A percentile compares a stretch with the other conserved stretches of the same genome.
phyloP scores from a whole-genome alignment of 345 rosid species.

The Sapria himalayana region DNA sequence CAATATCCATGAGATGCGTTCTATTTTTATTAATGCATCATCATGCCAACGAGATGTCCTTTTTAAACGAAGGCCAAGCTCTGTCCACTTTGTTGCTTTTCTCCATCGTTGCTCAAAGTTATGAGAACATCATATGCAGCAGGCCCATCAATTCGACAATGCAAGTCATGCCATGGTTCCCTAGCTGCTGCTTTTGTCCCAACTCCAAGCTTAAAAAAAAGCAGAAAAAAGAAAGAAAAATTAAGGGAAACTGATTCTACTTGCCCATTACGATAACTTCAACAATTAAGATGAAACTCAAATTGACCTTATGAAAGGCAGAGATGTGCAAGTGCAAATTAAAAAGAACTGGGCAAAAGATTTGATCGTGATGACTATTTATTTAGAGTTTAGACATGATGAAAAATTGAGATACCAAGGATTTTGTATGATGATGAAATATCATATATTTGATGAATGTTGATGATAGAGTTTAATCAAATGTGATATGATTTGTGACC shows the following conservation, averaged over 20 bases:
- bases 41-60: slow-evolving; percentile 50
- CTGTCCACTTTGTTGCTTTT: slow-evolving; percentile 61
- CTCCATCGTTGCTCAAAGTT: slow-evolving; percentile 96
- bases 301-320: too few species aligned
- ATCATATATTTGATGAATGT: too few species aligned
- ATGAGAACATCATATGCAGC: slow-evolving; percentile 90
- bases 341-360: too few species aligned
- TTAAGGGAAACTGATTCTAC: slow-evolving; percentile 3
- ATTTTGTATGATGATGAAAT: too few species aligned
- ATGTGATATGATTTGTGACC: too few species aligned
- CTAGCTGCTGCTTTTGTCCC: slow-evolving; percentile 67
- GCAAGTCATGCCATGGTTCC: slow-evolving; percentile 96
- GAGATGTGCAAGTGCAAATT: too few species aligned
- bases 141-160: slow-evolving; percentile 76
- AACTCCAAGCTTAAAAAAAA: slow-evolving; percentile 8
- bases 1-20: slow-evolving; percentile 80
- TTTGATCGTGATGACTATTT: too few species aligned
- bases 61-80: slow-evolving; percentile 38
- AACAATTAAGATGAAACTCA: too few species aligned
- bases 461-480: too few species aligned
- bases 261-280: too few species aligned
- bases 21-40: slow-evolving; percentile 62
- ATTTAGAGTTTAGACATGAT: too few species aligned
- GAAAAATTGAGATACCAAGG: too few species aligned
- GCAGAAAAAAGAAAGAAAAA: slow-evolving; percentile 2